These are phyloP conservation scores for Saccharomyces jurei DNA, from an alignment of 805 yeast genomes.

Conservation along the genomic window DNA sequence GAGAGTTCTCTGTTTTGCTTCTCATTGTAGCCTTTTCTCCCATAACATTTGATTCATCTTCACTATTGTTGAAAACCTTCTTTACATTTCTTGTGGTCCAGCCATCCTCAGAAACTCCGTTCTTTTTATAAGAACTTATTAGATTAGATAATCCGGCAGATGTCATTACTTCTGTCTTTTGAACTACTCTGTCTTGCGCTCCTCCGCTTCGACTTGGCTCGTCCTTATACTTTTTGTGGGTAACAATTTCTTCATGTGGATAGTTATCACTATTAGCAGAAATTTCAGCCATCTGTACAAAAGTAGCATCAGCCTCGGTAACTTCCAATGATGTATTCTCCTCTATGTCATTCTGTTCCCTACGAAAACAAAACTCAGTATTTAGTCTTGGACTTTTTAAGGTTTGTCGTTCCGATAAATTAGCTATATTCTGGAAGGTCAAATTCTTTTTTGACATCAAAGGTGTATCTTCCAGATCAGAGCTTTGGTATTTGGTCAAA, in stretches of 20 bases:
- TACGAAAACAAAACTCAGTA: conserved; percentile 1
- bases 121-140: not conserved
- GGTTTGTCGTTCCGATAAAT: not conserved
- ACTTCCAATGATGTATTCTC: not conserved
- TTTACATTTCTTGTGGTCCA: not conserved
- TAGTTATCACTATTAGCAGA: not conserved
- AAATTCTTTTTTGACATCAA: conserved; percentile 6
- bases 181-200: not conserved
- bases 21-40: not conserved
- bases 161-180: not conserved
- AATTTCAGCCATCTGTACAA: not conserved
- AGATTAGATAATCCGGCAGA: not conserved
- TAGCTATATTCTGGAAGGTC: not conserved
- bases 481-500: conserved; percentile 6
- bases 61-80: not conserved
- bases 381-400: not conserved
- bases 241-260: not conserved
- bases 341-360: not conserved
- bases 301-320: conserved; percentile 1
- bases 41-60: not conserved
- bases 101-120: not conserved
- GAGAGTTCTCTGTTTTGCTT: not conserved
- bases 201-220: not conserved
- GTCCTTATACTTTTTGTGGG: not conserved
- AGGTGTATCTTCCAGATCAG: conserved; percentile 14